Conservation (phyloP, 208 protist species). For the Crithidia sp. region DNA sequence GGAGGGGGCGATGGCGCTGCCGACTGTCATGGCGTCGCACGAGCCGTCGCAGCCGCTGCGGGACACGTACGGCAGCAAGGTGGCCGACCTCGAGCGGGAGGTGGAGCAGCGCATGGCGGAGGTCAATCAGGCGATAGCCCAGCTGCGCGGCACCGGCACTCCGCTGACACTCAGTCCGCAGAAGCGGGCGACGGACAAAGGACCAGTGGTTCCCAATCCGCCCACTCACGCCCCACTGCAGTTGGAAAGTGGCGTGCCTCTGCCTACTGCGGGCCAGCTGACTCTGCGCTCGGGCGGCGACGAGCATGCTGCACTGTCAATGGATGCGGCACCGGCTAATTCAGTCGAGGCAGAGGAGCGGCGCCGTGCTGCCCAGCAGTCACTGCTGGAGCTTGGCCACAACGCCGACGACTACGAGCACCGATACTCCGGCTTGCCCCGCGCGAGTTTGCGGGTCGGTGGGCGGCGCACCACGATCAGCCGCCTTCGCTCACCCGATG, state of each 20-base stretch:
- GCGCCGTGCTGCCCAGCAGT: slow-evolving; percentile 20
- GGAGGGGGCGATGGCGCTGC: neutral
- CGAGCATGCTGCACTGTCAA: neutral
- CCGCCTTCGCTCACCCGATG: slow-evolving; percentile 62
- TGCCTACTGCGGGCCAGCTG: slow-evolving; percentile 4
- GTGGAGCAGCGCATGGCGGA: slow-evolving; percentile 88
- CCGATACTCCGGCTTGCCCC: slow-evolving; percentile 3
- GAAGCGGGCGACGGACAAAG: neutral
- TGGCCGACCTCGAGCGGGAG: slow-evolving; percentile 76
- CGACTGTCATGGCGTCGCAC: neutral
- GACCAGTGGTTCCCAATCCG: neutral
- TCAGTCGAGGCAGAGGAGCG: neutral
- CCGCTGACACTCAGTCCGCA: slow-evolving; percentile 16
- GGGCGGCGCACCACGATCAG: slow-evolving; percentile 32
- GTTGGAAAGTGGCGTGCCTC: neutral
- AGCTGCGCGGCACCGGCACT: slow-evolving; percentile 38
- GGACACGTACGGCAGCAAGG: slow-evolving; percentile 62
- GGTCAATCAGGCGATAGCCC: slow-evolving; percentile 79
- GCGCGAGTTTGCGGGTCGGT: neutral
- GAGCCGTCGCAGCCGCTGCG: slow-evolving; percentile 31
- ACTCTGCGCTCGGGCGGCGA: slow-evolving; percentile 16
- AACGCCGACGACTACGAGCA: slow-evolving; percentile 7
- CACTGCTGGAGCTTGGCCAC: slow-evolving; percentile 16
- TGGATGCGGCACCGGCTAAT: neutral
- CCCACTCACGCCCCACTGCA: neutral